Conservation (phyloP, 2,329 filamentous ascomycete species). For the Ophiostoma perfectum region DNA sequence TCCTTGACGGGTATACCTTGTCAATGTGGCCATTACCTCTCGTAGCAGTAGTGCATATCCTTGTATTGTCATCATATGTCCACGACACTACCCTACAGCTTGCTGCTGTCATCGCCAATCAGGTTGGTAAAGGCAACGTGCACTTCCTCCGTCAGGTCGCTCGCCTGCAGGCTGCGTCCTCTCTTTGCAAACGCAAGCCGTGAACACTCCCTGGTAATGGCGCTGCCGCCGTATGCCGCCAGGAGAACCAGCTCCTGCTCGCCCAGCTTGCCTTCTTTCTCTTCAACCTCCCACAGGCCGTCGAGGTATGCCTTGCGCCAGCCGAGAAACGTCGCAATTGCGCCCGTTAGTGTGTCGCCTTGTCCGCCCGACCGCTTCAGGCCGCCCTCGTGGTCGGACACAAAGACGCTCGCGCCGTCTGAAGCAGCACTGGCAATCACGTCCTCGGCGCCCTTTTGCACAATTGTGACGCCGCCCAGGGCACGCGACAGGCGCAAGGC, state of each 20-base stretch:
- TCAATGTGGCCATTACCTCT: too few species aligned
- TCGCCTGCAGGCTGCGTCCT: slow-evolving; percentile 84
- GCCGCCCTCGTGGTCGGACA: slow-evolving; percentile 73
- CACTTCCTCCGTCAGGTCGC: slow-evolving; percentile 87
- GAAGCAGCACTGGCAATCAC: slow-evolving; percentile 47
- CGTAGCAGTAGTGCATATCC: neutral
- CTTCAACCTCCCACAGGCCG: slow-evolving; percentile 57
- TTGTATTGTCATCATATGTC: neutral
- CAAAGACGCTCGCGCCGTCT: slow-evolving; percentile 44
- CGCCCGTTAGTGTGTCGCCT: slow-evolving; percentile 89
- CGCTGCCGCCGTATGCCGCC: slow-evolving; percentile 79
- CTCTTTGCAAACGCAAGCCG: slow-evolving; percentile 78
- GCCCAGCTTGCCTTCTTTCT: slow-evolving; percentile 27
- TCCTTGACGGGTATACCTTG: too few species aligned
- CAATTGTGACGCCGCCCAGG: slow-evolving; percentile 80
- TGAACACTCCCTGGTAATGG: slow-evolving; percentile 80
- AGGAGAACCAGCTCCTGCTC: slow-evolving; percentile 60
- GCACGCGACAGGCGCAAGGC: slow-evolving; percentile 65
- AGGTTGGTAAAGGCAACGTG: slow-evolving; percentile 73
- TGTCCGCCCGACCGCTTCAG: slow-evolving; percentile 89
- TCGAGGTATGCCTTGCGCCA: slow-evolving; percentile 87
- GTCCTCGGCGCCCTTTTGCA: slow-evolving; percentile 83
- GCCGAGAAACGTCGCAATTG: slow-evolving; percentile 78
- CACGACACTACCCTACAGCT: slow-evolving; percentile 30
- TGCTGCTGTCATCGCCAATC: slow-evolving; percentile 60